A percentile compares a stretch with the other conserved stretches of the same genome.
These are phyloP conservation scores for Euphorbia peplus DNA, from an alignment of 345 rosid species.

Conservation along the genomic window DNA sequence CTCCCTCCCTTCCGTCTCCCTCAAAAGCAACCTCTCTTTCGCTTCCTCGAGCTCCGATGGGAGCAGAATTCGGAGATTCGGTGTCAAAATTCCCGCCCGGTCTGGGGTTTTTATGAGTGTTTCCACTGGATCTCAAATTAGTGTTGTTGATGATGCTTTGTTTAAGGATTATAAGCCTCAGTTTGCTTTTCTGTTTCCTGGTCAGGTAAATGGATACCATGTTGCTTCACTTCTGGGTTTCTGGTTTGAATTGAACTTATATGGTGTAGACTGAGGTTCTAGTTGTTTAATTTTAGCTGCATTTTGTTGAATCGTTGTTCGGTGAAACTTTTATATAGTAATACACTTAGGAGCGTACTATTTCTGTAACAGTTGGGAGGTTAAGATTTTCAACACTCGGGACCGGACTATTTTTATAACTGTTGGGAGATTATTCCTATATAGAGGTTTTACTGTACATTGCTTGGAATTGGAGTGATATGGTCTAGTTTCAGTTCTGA, in stretches of 20 bases:
- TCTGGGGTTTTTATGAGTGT: conserved; percentile 67
- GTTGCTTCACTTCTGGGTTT: neutral
- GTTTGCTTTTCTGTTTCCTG: conserved; percentile 84
- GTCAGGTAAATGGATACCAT: conserved; percentile 54
- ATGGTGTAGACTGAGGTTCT: neutral
- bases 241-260: neutral
- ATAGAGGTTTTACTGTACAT: too few species aligned
- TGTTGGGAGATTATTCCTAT: too few species aligned
- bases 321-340: too few species aligned
- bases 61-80: conserved; percentile 24
- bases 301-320: neutral
- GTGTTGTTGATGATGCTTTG: conserved; percentile 52
- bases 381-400: too few species aligned
- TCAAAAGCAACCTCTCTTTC: conserved; percentile 29
- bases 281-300: neutral
- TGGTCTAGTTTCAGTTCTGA: neutral
- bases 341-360: too few species aligned
- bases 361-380: too few species aligned
- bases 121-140: conserved; percentile 56
- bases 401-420: too few species aligned
- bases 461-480: neutral
- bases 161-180: conserved; percentile 77
- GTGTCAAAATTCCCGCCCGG: conserved; percentile 34
- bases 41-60: conserved; percentile 25
- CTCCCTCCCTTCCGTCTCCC: conserved; percentile 20